phyloP scores from a whole-genome alignment of 2,329 filamentous ascomycete genomes.

The Coleophoma eucalyptorum region DNA sequence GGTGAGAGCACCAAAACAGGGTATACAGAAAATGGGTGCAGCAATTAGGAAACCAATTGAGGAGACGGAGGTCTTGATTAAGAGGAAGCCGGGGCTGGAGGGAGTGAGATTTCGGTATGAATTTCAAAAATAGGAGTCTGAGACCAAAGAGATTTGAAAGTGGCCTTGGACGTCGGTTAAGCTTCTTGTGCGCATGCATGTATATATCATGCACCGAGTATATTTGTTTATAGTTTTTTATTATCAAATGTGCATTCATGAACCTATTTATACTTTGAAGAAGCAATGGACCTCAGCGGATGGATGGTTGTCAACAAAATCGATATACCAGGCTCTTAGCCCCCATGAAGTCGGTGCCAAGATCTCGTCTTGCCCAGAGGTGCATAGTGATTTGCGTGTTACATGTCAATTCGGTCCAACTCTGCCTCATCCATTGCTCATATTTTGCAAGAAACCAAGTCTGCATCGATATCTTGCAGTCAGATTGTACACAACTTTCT shows the following conservation, averaged over 20 bases:
- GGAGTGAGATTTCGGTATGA: background rate
- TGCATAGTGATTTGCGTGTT: slow-evolving; percentile 28
- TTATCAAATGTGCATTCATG: no score
- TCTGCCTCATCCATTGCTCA: slow-evolving; percentile 34
- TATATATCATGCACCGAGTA: no score
- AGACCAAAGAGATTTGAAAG: background rate
- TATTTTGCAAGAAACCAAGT: no score
- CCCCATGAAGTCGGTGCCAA: background rate
- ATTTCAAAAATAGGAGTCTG: background rate
- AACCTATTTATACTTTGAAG: no score
- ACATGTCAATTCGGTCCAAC: slow-evolving; percentile 32
- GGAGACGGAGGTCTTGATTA: background rate
- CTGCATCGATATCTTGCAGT: slow-evolving; percentile 31
- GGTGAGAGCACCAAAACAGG: slow-evolving; percentile 11
- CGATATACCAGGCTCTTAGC: background rate
- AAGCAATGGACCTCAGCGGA: background rate
- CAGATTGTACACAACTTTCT: background rate
- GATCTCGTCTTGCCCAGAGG: slow-evolving; percentile 3
- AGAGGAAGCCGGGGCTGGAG: background rate
- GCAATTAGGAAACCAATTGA: slow-evolving; percentile 20
- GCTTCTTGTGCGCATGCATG: no score
- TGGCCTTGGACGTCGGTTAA: no score
- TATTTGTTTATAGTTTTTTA: no score
- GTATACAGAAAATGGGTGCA: slow-evolving; percentile 16
- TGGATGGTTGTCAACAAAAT: background rate